Conservation (phyloP, 1,284 basidiomycete species). For the Flammula alnicola region DNA sequence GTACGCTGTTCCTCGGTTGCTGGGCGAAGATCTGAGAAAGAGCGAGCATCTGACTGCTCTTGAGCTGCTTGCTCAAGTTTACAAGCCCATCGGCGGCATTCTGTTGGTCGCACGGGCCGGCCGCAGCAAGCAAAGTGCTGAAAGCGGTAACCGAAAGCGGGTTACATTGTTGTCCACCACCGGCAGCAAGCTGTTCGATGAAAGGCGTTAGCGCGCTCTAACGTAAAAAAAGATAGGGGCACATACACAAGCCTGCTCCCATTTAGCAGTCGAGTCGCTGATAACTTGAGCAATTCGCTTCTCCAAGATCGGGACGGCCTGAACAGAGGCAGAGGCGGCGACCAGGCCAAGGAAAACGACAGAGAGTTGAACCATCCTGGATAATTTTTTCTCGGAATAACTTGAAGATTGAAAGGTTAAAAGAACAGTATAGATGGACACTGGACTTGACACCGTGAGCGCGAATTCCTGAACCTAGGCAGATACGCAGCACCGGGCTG, state of each 20-base stretch:
- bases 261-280: slow-evolving; percentile 42
- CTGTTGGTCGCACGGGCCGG: slow-evolving; percentile 65
- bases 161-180: slow-evolving; percentile 58
- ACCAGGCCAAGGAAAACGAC: slow-evolving; percentile 36
- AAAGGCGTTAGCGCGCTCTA: neutral
- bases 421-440: slow-evolving; percentile 8
- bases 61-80: slow-evolving; percentile 60
- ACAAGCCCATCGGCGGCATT: slow-evolving; percentile 64
- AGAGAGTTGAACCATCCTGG: slow-evolving; percentile 29
- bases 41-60: slow-evolving; percentile 59
- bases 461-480: slow-evolving; percentile 17
- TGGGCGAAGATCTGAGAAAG: slow-evolving; percentile 64
- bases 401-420: slow-evolving; percentile 13
- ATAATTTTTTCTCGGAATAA: slow-evolving; percentile 15
- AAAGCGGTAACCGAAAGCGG: slow-evolving; percentile 56
- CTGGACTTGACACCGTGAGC: slow-evolving; percentile 12
- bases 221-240: slow-evolving; percentile 24
- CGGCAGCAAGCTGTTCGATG: slow-evolving; percentile 50
- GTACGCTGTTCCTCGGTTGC: slow-evolving; percentile 57
- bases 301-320: slow-evolving; percentile 34
- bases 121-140: slow-evolving; percentile 56
- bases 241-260: slow-evolving; percentile 51
- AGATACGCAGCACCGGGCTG: slow-evolving; percentile 30
- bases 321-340: slow-evolving; percentile 31
- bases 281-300: slow-evolving; percentile 53